phyloP scores from a whole-genome alignment of 2,329 filamentous ascomycete species.

The Fusarium solani-melongenae region DNA sequence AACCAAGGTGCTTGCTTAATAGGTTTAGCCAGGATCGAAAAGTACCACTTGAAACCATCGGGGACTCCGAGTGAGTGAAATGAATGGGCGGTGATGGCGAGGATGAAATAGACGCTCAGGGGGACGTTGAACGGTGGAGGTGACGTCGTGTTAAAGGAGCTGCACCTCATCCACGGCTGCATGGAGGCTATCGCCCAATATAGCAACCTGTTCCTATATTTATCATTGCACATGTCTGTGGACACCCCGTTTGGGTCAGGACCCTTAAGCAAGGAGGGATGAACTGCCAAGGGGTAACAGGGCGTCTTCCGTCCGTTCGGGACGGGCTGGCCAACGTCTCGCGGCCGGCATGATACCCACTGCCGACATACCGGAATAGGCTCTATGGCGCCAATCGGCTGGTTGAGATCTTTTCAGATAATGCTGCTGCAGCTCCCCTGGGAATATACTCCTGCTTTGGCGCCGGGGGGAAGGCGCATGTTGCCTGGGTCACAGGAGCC shows the following conservation, averaged over 20 bases:
- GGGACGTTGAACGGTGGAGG: constrained; percentile 11
- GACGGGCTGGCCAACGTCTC: constrained; percentile 8
- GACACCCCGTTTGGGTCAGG: neutral
- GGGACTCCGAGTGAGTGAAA: neutral
- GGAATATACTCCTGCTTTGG: constrained; percentile 17
- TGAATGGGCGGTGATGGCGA: neutral
- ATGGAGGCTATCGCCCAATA: constrained; percentile 52
- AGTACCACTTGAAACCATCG: constrained; percentile 13
- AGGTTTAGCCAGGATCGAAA: constrained; percentile 1
- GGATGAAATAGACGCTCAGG: constrained; percentile 32
- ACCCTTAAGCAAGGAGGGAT: constrained; percentile 12
- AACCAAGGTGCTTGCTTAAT: constrained; percentile 9
- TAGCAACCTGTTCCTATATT: constrained; percentile 46
- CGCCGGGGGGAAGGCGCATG: constrained; percentile 29
- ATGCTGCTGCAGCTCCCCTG: constrained; percentile 25
- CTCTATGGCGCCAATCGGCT: constrained; percentile 27
- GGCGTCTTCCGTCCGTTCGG: constrained; percentile 9
- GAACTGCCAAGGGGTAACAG: constrained; percentile 21
- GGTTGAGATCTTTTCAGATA: constrained; percentile 27
- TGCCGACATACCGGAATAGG: constrained; percentile 30
- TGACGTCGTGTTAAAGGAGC: constrained; percentile 39
- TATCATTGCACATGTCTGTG: constrained; percentile 15
- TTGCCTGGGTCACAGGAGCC: constrained; percentile 27
- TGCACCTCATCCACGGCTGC: constrained; percentile 49
- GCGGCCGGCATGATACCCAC: constrained; percentile 11